Base-by-base conservation (phyloP, 192 early-diverging fungal species). In the Entomortierella chlamydospora region DNA sequence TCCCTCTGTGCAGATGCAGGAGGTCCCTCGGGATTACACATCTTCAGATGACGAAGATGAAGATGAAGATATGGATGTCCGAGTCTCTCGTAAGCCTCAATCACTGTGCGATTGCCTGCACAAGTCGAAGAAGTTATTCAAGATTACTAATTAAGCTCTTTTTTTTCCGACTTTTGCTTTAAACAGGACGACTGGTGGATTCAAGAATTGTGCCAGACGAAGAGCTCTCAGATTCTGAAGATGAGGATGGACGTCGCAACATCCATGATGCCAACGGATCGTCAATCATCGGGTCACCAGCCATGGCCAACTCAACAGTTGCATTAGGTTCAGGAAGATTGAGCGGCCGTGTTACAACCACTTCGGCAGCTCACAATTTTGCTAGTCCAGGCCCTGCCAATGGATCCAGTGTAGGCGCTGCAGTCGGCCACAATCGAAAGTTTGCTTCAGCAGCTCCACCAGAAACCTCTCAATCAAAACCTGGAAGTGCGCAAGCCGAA, bases 221-320 rank as follows among this genome's bases (percentile, higher is more conserved):
- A 51, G 92, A 93, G 78, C 83, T 89, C 12, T 93, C 90, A 12
- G 94, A 95, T 64, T 92, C 91, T 12, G 93, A 94, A 28, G 93
- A 94, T 58, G 91, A 93, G 30, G 85, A 84, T 34, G 72, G 72
- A 13, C 64, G 84, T 17, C 81, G 82, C 25, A 79, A 85, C 20
- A 29, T 23, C 13, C 76, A 79, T 31, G 68, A 79, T 30, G 76
- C 68, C 29, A 79, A 60, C 20, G 76, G 55, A 2, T 68, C 65
- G 15, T 70, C 64, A 29, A 31, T 65, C 6, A 59, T 56, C 8
- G 41, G 76, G 20, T 78, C 73, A 59, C 73, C 73, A 2, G 60
- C 53, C 5, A 29, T 70, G 22, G 53, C 57, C 10, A 28, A 60
- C 43, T 33, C 63, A 12, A 37, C 31, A n/a, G 47, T 25, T 23